phyloP scores from a whole-genome alignment of 106 monocot genomes.

The Dendrobium huoshanense region DNA sequence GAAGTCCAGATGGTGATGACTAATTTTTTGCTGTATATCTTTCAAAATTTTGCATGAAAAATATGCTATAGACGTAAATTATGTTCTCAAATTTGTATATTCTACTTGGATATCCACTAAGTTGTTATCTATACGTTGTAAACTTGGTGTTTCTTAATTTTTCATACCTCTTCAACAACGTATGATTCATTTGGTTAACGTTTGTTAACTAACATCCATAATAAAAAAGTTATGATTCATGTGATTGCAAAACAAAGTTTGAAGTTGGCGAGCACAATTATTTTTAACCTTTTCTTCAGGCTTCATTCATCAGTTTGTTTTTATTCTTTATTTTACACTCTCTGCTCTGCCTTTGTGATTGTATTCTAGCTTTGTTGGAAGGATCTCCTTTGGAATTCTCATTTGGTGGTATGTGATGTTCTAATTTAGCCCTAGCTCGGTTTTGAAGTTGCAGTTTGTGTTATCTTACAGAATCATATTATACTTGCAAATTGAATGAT shows the following conservation, averaged over 20 bases:
- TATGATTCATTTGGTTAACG: background rate
- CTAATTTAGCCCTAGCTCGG: background rate
- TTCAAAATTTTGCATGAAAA: background rate
- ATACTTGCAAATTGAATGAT: background rate
- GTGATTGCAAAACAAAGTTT: background rate
- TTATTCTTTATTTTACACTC: background rate
- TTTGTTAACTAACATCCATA: background rate
- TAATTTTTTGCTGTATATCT: background rate
- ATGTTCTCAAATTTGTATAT: background rate
- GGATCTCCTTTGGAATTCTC: slow-evolving; percentile 1
- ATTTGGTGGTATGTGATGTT: background rate
- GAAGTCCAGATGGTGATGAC: slow-evolving; percentile 76
- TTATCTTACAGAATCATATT: background rate
- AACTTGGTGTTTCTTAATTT: background rate
- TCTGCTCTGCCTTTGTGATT: background rate
- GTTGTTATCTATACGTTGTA: background rate
- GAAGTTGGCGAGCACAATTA: background rate
- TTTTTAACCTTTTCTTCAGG: background rate
- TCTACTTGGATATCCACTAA: background rate
- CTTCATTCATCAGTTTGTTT: background rate
- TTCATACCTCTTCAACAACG: background rate
- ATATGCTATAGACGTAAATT: background rate
- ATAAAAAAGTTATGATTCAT: background rate
- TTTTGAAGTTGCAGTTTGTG: background rate
- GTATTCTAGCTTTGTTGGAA: background rate